Percentiles rank a stretch among this genome's conserved stretches.
Conservation (phyloP, 352 stramenopile species). For the Phytophthora fragariaefolia region DNA sequence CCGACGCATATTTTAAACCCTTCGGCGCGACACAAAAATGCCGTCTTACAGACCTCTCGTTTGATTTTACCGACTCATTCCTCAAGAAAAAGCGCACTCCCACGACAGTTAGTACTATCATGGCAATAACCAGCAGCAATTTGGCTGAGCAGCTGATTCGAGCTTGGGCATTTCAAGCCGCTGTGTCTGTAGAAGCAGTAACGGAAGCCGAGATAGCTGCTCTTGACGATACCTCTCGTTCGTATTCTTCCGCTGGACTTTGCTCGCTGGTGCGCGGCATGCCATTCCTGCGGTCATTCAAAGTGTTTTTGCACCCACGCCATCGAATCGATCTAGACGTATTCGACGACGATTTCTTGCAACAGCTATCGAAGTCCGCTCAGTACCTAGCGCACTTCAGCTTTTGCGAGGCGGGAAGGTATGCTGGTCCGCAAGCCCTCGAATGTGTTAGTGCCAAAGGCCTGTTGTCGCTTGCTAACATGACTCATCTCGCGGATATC, state of each 20-base stretch:
- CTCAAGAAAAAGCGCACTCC: constrained; percentile 23
- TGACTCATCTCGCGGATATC: constrained; percentile 51
- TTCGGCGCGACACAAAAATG: constrained; percentile 52
- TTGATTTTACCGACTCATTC: constrained; percentile 50
- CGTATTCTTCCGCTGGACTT: constrained; percentile 43
- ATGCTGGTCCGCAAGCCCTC: constrained; percentile 40
- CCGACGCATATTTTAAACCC: constrained; percentile 51
- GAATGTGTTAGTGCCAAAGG: constrained; percentile 39
- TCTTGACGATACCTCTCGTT: constrained; percentile 24
- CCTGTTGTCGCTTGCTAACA: constrained; percentile 34
- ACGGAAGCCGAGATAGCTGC: constrained; percentile 13
- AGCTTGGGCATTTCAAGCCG: constrained; percentile 19
- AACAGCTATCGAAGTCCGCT: constrained; percentile 25
- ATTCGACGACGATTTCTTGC: constrained; percentile 48
- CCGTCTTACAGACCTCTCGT: constrained; percentile 42
- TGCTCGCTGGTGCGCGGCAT: constrained; percentile 41
- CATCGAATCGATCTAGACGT: constrained; percentile 48
- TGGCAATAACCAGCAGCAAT: constrained; percentile 12
- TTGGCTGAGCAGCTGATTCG: constrained; percentile 30
- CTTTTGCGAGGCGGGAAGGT: constrained; percentile 41
- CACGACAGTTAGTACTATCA: constrained; percentile 3
- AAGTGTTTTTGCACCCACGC: constrained; percentile 46
- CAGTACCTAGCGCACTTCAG: constrained; percentile 47
- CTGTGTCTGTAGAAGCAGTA: constrained; percentile 11
- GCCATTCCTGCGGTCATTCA: constrained; percentile 41